Evolutionary conservation across 2,329 filamentous ascomycete species (phyloP), one percentile per base, ranked within the genome.

Genomic region (Aspergillus eucalypticola): DNA sequence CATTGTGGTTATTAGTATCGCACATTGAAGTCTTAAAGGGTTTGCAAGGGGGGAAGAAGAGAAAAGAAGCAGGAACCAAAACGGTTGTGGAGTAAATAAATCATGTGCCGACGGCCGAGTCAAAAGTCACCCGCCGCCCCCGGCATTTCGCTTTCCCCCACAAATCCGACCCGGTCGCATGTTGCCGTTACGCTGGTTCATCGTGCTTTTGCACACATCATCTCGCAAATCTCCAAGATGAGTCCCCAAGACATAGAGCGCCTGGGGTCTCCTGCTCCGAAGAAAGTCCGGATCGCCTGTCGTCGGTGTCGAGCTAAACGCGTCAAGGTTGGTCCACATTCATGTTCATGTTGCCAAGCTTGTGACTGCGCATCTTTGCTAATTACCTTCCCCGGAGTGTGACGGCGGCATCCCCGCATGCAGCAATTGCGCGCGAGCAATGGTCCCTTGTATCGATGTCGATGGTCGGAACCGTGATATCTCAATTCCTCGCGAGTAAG

Each of bases 281-380:
- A 74, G 54, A 78, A 78, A 49, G 75, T 78, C 46, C 74, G 75
- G 3, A 63, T 77, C 27, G 76, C 76, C 4, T 78, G 76, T 59
- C 70, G 69, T 19, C 69, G 76, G 53, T 78, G 76, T 61, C 70
- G 76, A 35, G 62, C 64, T 3, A 71, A 76, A 48, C 72, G 74
- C 29, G 71, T 78, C 41, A 78, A 78, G 70, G 75, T 75, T 59
- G 54, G 53, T 49, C 41, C 32, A 15, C 38, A 2, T 15, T 21
- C 17, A 21, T 39, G 10, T 15, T 21, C 17, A 21, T 39, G 27
- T 3, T 21, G 17, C 23, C 35, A 46, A 54, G 15, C 39, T 11
- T 8, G 15, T 7, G 13, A 50, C 19, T 41, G 23, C 4, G 25
- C 19, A 15, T 53, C n/a, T 13, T 13, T 19, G n/a, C 25, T 50